Percentiles rank a stretch among this genome's conserved stretches.
Conservation (phyloP, 1,284 basidiomycete species). For the Dichomitus squalens region DNA sequence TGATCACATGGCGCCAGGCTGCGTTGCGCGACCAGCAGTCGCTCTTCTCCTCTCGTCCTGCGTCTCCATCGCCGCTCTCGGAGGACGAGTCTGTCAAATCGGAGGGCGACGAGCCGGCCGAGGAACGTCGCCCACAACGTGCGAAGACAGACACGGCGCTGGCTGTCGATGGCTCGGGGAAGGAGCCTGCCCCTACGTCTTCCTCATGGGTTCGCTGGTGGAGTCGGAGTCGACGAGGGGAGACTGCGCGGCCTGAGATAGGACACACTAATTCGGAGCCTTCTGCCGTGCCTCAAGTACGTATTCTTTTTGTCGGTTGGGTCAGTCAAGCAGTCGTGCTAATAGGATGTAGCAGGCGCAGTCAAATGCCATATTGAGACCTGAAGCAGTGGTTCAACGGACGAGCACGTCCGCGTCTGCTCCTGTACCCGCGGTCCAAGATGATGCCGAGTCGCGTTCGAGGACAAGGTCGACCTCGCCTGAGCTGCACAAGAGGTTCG, state of each 20-base stretch:
- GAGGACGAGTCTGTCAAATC: conserved; percentile 28
- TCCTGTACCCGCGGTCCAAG: conserved; percentile 4
- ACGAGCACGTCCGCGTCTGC: conserved; percentile 20
- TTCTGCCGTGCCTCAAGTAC: conserved; percentile 15
- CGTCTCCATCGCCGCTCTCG: conserved; percentile 31
- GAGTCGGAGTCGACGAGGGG: conserved; percentile 55
- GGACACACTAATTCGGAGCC: conserved; percentile 28
- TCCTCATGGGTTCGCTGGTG: conserved; percentile 80
- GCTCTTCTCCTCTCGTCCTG: conserved; percentile 33
- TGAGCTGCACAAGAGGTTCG: conserved; percentile 60
- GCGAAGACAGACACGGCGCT: conserved; percentile 11
- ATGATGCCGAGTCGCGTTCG: neutral
- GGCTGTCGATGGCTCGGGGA: conserved; percentile 25
- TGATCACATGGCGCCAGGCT: conserved; percentile 61
- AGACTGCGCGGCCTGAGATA: conserved; percentile 28
- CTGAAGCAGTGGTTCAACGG: conserved; percentile 6
- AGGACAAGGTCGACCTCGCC: neutral
- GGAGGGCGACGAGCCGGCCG: conserved; percentile 36
- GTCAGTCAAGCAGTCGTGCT: neutral
- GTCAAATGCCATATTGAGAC: conserved; percentile 1
- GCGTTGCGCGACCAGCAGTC: conserved; percentile 41
- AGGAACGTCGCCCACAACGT: conserved; percentile 28
- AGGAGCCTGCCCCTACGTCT: conserved; percentile 53
- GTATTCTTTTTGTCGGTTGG: neutral
- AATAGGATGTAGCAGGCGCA: neutral